A percentile compares a stretch with the other conserved stretches of the same genome.
Conservation (phyloP, 495 filamentous ascomycete genomes). For the Parachaetomium inaequale region DNA sequence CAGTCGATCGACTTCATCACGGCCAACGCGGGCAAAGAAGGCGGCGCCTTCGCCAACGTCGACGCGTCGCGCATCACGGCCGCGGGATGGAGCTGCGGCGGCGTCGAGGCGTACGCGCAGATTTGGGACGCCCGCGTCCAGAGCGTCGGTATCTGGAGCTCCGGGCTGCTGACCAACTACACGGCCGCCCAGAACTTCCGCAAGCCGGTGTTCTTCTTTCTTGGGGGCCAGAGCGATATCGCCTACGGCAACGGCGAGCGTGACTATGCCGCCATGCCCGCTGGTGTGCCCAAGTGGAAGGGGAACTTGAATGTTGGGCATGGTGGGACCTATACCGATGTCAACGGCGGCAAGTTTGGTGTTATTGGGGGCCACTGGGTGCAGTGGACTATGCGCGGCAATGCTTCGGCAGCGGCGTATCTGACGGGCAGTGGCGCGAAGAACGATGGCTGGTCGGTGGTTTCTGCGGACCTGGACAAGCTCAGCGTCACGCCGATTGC, state of each 20-base stretch:
- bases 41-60: background rate
- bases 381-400: conserved; percentile 26
- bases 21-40: conserved; percentile 1
- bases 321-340: conserved; percentile 26
- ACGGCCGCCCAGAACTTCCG: conserved; percentile 18
- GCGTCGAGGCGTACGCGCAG: conserved; percentile 30
- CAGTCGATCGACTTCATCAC: conserved; percentile 28
- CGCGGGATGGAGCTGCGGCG: conserved; percentile 29
- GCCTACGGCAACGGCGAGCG: conserved; percentile 34
- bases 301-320: conserved; percentile 37
- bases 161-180: conserved; percentile 21
- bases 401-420: conserved; percentile 19
- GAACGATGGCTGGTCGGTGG: background rate
- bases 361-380: conserved; percentile 20
- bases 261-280: conserved; percentile 28
- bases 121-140: conserved; percentile 23
- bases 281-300: conserved; percentile 34
- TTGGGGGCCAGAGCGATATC: conserved; percentile 32
- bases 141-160: conserved; percentile 30
- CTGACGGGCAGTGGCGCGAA: background rate
- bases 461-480: background rate
- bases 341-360: conserved; percentile 33
- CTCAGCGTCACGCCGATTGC: background rate
- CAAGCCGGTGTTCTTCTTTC: conserved; percentile 28
- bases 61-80: conserved; percentile 23